Evolutionary conservation across 163 green algal species (phyloP).

Genomic region (Trebouxia gelatinosa): DNA sequence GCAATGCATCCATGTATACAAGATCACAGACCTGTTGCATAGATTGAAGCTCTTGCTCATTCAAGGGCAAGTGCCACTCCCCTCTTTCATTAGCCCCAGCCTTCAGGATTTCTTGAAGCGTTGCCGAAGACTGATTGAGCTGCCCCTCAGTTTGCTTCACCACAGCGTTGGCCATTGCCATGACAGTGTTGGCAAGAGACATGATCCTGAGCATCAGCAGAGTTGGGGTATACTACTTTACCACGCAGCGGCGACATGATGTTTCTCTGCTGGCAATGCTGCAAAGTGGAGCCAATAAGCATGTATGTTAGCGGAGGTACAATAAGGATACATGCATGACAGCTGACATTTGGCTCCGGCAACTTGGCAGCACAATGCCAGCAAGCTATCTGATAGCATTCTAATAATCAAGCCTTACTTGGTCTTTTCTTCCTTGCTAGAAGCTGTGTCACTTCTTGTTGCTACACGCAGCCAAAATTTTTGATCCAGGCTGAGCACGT

Average conservation of each 20-base stretch:
- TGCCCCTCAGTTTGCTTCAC: conserved; percentile 76
- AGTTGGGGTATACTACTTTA: too few relatives aligned
- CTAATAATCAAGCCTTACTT: conserved; percentile 18
- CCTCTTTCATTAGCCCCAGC: conserved; percentile 76
- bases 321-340: too few relatives aligned
- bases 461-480: conserved; percentile 90
- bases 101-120: conserved; percentile 72
- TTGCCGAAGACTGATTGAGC: conserved; percentile 63
- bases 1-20: too few relatives aligned
- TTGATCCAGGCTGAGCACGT: conserved; percentile 82
- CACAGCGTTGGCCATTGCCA: conserved; percentile 81
- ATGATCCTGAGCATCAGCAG: too few relatives aligned
- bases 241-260: too few relatives aligned
- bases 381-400: neutral
- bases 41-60: neutral
- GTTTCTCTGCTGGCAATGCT: too few relatives aligned
- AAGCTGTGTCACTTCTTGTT: conserved; percentile 66
- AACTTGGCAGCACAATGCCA: too few relatives aligned
- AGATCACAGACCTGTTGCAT: conserved; percentile 16
- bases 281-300: too few relatives aligned
- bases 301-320: too few relatives aligned
- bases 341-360: too few relatives aligned
- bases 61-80: conserved; percentile 64
- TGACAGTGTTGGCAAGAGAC: conserved; percentile 60
- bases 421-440: conserved; percentile 39